These are phyloP conservation scores for bread wheat (Triticum aestivum) DNA, from an alignment of 176 grass and related monocot genomes.

Conservation along the genomic window DNA sequence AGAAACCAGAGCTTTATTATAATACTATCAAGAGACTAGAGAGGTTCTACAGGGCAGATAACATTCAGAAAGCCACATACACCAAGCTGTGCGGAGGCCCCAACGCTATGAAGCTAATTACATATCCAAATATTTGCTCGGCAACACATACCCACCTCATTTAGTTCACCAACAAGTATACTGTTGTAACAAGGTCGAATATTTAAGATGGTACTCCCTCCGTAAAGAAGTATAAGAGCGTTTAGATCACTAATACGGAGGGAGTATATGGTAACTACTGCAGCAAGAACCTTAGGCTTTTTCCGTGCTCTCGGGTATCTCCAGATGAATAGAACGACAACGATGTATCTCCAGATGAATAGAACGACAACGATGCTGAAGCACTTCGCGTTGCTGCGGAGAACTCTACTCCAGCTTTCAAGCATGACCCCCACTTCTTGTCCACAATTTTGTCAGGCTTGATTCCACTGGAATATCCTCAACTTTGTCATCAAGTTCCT, in stretches of 20 bases:
- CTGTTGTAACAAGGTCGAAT: not conserved
- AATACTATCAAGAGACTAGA: not conserved
- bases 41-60: not conserved
- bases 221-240: too few relatives aligned
- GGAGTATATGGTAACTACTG: not conserved
- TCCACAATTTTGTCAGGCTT: conserved; percentile 15
- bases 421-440: not conserved
- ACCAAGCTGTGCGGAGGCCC: too few relatives aligned
- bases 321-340: not conserved
- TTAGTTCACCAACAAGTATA: not conserved
- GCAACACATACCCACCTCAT: not conserved
- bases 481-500: conserved; percentile 42
- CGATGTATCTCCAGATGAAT: not conserved
- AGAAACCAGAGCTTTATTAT: not conserved
- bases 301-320: not conserved
- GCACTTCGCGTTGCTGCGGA: not conserved
- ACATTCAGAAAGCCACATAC: too few relatives aligned
- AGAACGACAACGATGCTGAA: not conserved
- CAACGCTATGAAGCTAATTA: not conserved
- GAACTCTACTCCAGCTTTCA: not conserved
- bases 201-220: not conserved
- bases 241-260: too few relatives aligned
- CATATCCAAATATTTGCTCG: too few relatives aligned
- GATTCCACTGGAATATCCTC: conserved; percentile 55
- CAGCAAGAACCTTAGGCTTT: not conserved